These are phyloP conservation scores for Scheffersomyces segobiensis DNA, from an alignment of 1,139 yeast genomes.

Conservation along the genomic window DNA sequence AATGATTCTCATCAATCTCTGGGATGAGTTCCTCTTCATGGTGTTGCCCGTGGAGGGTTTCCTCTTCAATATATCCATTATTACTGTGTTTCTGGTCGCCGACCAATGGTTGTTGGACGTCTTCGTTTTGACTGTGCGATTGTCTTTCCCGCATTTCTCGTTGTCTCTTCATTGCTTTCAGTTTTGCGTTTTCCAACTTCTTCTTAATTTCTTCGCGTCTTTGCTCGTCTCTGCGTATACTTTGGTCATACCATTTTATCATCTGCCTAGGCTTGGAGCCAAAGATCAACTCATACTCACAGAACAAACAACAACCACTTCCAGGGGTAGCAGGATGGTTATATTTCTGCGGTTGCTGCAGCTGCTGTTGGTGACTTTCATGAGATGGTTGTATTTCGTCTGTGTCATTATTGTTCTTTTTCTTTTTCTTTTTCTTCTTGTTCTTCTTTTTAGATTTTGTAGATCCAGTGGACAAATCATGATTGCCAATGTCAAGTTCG, in stretches of 20 bases:
- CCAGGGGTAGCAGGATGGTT: background rate
- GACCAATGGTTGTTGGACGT: background rate
- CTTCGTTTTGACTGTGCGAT: constrained; percentile 11
- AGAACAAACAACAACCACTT: constrained; percentile 47
- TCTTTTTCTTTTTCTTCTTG: constrained; percentile 26
- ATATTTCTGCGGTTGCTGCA: background rate
- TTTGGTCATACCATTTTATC: constrained; percentile 48
- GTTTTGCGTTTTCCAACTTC: constrained; percentile 39
- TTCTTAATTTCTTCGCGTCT: constrained; percentile 34
- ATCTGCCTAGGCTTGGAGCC: constrained; percentile 52
- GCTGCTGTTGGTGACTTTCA: background rate
- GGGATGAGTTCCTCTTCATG: background rate
- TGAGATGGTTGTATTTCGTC: background rate
- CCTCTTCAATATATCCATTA: background rate
- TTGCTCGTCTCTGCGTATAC: constrained; percentile 33
- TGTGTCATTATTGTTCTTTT: constrained; percentile 14
- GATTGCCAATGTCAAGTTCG: constrained; percentile 11
- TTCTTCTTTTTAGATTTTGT: constrained; percentile 11
- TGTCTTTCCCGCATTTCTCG: constrained; percentile 27
- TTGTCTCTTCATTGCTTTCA: constrained; percentile 33
- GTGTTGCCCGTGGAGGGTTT: background rate
- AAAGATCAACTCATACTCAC: constrained; percentile 61
- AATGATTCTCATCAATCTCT: background rate
- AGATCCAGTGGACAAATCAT: constrained; percentile 7
- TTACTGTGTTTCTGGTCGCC: background rate